phyloP scores from a whole-genome alignment of 129 eudicot genomes.

The Flaveria linearis region DNA sequence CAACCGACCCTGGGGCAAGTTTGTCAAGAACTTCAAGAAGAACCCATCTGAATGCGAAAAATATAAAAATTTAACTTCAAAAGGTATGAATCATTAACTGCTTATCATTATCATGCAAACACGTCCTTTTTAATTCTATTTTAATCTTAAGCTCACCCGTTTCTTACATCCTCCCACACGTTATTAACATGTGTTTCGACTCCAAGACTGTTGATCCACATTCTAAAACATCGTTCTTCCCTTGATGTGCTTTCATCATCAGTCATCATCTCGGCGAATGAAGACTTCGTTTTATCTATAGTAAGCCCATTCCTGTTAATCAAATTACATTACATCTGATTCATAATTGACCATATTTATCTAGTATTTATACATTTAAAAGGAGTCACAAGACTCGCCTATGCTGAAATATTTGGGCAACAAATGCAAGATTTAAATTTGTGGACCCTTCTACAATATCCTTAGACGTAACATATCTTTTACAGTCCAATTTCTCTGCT shows the following conservation, averaged over 20 bases:
- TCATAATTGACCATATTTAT: neutral
- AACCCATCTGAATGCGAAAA: constrained; percentile 56
- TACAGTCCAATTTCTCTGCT: constrained; percentile 66
- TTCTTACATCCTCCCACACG: constrained; percentile 71
- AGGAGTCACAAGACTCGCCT: constrained; percentile 36
- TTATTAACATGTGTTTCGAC: constrained; percentile 66
- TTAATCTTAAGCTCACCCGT: constrained; percentile 48
- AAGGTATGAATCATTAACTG: constrained; percentile 12
- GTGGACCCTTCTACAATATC: constrained; percentile 71
- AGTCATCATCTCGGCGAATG: constrained; percentile 60
- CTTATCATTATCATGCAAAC: neutral
- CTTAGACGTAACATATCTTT: constrained; percentile 57
- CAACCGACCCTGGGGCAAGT: constrained; percentile 72
- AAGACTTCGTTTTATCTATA: constrained; percentile 41
- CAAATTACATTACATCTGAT: constrained; percentile 13
- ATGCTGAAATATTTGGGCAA: constrained; percentile 65
- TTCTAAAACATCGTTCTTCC: constrained; percentile 78
- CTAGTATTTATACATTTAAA: constrained; percentile 1
- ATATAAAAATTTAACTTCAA: constrained; percentile 3
- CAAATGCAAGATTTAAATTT: constrained; percentile 68
- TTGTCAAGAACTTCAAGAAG: constrained; percentile 78
- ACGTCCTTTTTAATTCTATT: neutral
- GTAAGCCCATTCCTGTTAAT: constrained; percentile 68
- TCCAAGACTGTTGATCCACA: constrained; percentile 93
- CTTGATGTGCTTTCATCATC: constrained; percentile 76